Evolutionary conservation across 176 grass and related monocot species (phyloP), one percentile per base, ranked within the genome.

Genomic region (Eleusine indica): DNA sequence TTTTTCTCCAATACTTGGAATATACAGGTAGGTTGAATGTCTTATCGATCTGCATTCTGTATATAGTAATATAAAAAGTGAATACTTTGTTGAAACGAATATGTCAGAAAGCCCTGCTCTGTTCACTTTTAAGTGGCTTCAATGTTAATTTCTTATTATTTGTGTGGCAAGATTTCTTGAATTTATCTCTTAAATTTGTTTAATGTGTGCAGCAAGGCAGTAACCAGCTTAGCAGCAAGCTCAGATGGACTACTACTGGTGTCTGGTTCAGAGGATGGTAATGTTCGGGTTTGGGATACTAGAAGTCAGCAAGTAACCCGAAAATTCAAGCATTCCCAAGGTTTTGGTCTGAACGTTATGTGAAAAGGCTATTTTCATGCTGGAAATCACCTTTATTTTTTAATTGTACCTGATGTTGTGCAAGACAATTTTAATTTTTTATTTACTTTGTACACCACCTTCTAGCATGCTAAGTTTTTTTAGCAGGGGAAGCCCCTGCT

Each of bases 301-400:
- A 90, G 75, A 88, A 86, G 73, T 74, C 85, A 90, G 66, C 74
- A 88, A 57, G 90, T 90, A 64, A 92, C 80, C 67, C 79, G 85
- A 38, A 82, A 92, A 80, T 78, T 94, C 18, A 94, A 94, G 86
- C 93, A 94, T n/a, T 91, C 87, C 47, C 88, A 94, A 92, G 87
- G 87, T 92, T 92, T 38, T 37, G 12, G 37, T 65, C 25, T 62
- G 37, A 48, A 62, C 41, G 21, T 47, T 72, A 15, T 6, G 3
- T 71, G 1, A 30, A 70, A 37, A 79, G 19, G 19, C 21, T 53
- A 75, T 74, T 75, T 44, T 71, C 39, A 60, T 61, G 25, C 21
- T 42, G 4, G 69, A 80, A 71, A 81, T n/a, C 21, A 60, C 25
- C 13, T 63, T 70, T 43, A 19, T 44, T 29, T 42, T 71, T 9